These are phyloP conservation scores for Aureobasidium sp. DNA, from an alignment of 2,329 filamentous ascomycete species.

Conservation along the genomic window DNA sequence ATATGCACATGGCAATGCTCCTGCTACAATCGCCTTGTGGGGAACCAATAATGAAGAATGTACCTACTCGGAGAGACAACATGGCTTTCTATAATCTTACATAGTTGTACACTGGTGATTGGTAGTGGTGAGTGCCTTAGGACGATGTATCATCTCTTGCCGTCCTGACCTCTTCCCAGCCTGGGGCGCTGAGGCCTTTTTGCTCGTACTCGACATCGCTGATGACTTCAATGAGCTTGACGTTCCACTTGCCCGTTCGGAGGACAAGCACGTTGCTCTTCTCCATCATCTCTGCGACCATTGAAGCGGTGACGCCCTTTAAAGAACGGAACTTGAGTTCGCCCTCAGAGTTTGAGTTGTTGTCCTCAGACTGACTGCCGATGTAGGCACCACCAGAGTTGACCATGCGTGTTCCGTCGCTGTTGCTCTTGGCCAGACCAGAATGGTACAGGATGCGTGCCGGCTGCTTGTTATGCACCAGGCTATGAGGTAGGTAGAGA, in stretches of 20 bases:
- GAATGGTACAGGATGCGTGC: constrained; percentile 25
- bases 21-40: background rate
- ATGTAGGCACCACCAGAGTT: constrained; percentile 27
- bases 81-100: background rate
- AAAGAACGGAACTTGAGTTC: constrained; percentile 54
- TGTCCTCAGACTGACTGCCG: constrained; percentile 18
- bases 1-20: background rate
- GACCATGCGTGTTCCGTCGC: constrained; percentile 24
- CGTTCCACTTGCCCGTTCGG: constrained; percentile 51
- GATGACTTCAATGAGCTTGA: constrained; percentile 48
- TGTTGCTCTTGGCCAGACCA: constrained; percentile 23
- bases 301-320: constrained; percentile 51
- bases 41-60: background rate
- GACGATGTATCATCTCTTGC: background rate
- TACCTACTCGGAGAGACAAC: background rate
- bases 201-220: constrained; percentile 44
- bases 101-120: background rate
- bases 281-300: constrained; percentile 47
- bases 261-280: constrained; percentile 38
- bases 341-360: constrained; percentile 38
- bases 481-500: constrained; percentile 19
- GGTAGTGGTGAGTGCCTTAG: background rate
- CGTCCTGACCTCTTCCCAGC: constrained; percentile 37
- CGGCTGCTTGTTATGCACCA: constrained; percentile 21
- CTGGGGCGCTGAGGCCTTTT: constrained; percentile 38